Conservation (phyloP, 495 filamentous ascomycete species). For the Neurospora cerealis region DNA sequence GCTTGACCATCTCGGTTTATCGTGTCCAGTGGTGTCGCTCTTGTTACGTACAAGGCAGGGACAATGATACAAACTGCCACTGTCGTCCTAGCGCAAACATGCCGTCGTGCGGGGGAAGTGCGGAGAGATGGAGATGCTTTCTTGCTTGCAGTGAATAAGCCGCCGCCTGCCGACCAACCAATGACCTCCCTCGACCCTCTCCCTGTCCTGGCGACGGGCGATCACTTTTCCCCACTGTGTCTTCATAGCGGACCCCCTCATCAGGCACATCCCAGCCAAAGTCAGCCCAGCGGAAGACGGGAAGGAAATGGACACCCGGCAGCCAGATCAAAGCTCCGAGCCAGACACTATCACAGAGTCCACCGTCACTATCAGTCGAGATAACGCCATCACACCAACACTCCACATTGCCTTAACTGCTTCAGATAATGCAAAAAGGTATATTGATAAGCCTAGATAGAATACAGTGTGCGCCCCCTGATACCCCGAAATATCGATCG, state of each 20-base stretch:
- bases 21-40: not conserved
- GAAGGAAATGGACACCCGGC: not conserved
- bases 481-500: not conserved
- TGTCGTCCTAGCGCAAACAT: not conserved
- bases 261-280: not conserved
- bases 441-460: not conserved
- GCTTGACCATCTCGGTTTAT: not conserved
- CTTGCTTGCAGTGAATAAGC: constrained; percentile 3
- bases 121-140: not conserved
- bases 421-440: not conserved
- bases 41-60: not conserved
- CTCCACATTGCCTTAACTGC: not conserved
- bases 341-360: not conserved
- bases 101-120: not conserved
- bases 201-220: not conserved
- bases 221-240: not conserved
- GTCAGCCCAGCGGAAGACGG: not conserved
- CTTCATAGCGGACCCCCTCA: not conserved
- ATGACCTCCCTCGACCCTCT: not conserved
- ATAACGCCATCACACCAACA: not conserved
- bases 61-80: not conserved
- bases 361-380: not conserved
- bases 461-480: not conserved
- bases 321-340: not conserved
- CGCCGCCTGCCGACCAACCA: constrained; percentile 13